Evolutionary conservation across 805 yeast genomes (phyloP).

Genomic region (Komagataella phaffii): DNA sequence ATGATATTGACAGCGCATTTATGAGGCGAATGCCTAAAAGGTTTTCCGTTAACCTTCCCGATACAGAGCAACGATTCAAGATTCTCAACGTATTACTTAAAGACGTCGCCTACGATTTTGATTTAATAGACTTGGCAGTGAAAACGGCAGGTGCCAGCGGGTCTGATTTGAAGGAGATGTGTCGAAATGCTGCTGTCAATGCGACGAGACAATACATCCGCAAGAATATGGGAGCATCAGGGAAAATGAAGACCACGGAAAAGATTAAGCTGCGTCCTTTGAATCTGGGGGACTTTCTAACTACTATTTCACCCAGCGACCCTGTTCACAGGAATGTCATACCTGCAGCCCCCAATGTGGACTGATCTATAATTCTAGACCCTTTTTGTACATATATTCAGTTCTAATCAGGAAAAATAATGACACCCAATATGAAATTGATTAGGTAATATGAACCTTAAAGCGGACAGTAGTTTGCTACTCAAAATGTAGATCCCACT

Average conservation of each 20-base stretch:
- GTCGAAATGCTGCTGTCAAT: constrained; percentile 85
- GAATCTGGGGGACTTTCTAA: constrained; percentile 47
- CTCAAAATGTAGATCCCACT: background rate
- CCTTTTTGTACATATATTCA: background rate
- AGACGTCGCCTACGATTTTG: constrained; percentile 56
- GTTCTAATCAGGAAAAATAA: background rate
- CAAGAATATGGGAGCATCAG: constrained; percentile 33
- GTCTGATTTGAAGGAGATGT: constrained; percentile 79
- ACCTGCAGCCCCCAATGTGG: background rate
- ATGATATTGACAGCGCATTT: constrained; percentile 98
- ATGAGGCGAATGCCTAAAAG: constrained; percentile 87
- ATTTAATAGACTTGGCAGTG: constrained; percentile 48
- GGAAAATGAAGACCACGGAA: constrained; percentile 18
- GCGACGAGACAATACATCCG: constrained; percentile 78
- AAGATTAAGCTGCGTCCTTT: constrained; percentile 46
- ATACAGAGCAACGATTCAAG: constrained; percentile 62
- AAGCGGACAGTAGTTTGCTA: background rate
- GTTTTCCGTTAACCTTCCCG: constrained; percentile 80
- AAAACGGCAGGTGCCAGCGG: constrained; percentile 75
- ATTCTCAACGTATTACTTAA: constrained; percentile 66
- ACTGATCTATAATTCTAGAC: background rate
- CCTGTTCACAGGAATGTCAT: constrained; percentile 7
- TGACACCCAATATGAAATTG: background rate
- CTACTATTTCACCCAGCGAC: constrained; percentile 18
- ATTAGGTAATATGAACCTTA: background rate